A percentile compares a stretch with the other conserved stretches of the same genome.
phyloP scores from a whole-genome alignment of 2,329 filamentous ascomycete genomes.

The Decorospora gaudefroyi region DNA sequence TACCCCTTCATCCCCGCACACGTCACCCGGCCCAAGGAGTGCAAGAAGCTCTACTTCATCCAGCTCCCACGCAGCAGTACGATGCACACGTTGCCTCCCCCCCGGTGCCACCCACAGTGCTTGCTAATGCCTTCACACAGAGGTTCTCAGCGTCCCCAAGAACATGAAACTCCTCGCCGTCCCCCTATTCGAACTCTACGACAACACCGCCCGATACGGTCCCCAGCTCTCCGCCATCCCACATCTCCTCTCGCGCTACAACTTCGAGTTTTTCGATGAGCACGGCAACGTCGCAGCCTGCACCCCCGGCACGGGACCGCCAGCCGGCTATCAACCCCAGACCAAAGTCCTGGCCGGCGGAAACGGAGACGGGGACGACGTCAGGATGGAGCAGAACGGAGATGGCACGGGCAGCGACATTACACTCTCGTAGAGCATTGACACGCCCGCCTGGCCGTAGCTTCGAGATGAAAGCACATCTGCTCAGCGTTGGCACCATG shows the following conservation, averaged over 20 bases:
- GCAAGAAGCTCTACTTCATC: conserved; percentile 98
- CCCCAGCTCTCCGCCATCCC: conserved; percentile 96
- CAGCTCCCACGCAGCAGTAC: conserved; percentile 88
- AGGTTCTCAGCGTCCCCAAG: conserved; percentile 94
- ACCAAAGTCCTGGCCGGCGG: conserved; percentile 47
- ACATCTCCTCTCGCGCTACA: conserved; percentile 90
- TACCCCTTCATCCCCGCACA: conserved; percentile 97
- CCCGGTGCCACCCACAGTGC: conserved; percentile 10
- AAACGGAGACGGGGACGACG: conserved; percentile 45
- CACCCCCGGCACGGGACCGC: conserved; percentile 75
- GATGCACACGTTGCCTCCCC: conserved; percentile 57
- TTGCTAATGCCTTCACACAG: conserved; percentile 55
- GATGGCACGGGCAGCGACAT: conserved; percentile 43
- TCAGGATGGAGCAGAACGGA: conserved; percentile 47
- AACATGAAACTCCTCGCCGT: conserved; percentile 99
- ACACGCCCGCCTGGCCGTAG: no score
- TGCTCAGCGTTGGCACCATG: no score
- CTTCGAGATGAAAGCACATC: no score
- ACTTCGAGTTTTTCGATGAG: conserved; percentile 97
- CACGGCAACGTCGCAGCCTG: conserved; percentile 82
- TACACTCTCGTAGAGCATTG: conserved; percentile 36
- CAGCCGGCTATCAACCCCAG: conserved; percentile 34
- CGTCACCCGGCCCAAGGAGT: conserved; percentile 95
- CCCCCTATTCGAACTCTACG: conserved; percentile 95
- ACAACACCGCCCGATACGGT: conserved; percentile 92